Conservation (phyloP, 257 asterid genomes). For the Scutellaria minor region DNA sequence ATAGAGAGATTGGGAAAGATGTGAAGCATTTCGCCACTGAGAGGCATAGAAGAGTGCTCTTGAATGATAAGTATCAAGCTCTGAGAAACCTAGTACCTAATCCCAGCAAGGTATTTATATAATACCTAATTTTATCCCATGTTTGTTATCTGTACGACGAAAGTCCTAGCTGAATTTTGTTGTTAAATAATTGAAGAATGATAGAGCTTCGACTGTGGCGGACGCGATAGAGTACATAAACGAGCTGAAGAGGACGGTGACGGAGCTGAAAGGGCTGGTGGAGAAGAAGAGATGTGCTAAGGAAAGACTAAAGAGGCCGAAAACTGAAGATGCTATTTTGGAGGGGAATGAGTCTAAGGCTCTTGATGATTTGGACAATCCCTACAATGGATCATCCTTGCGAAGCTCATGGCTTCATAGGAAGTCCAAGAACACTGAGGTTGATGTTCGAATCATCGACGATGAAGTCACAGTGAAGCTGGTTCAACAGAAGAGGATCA, state of each 20-base stretch:
- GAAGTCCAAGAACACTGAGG: conserved; percentile 74
- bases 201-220: conserved; percentile 64
- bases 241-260: conserved; percentile 66
- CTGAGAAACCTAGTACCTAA: conserved; percentile 62
- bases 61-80: conserved; percentile 65
- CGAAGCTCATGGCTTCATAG: conserved; percentile 90
- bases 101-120: conserved; percentile 74
- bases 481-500: conserved; percentile 81
- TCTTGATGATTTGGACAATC: conserved; percentile 51
- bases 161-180: too few relatives aligned
- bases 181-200: conserved; percentile 40
- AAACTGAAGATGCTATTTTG: conserved; percentile 38
- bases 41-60: conserved; percentile 72
- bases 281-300: conserved; percentile 71
- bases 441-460: conserved; percentile 80
- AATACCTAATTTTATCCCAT: too few relatives aligned
- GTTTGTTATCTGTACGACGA: too few relatives aligned
- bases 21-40: conserved; percentile 77
- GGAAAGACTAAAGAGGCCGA: conserved; percentile 68
- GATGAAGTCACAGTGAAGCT: conserved; percentile 87
- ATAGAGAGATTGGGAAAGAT: conserved; percentile 55
- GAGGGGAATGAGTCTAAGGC: conserved; percentile 45
- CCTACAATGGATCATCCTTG: conserved; percentile 50
- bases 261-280: conserved; percentile 54
- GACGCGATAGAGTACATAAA: conserved; percentile 67